Percentiles rank a stretch among this genome's conserved stretches.
phyloP scores from a whole-genome alignment of 768 basidiomycete species.

The Amanita molliuscula region DNA sequence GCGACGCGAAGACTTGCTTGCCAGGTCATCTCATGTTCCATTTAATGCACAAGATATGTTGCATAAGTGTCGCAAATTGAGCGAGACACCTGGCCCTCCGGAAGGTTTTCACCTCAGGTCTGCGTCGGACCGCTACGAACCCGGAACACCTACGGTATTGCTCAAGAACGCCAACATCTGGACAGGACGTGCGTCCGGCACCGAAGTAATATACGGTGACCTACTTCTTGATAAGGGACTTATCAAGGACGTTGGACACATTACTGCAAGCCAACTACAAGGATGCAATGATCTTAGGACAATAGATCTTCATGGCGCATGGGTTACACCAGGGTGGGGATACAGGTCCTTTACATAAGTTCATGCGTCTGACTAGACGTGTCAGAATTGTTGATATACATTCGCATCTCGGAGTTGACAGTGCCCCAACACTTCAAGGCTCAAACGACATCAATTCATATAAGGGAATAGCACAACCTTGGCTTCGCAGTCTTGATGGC shows the following conservation, averaged over 20 bases:
- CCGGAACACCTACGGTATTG: conserved; percentile 51
- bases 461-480: conserved; percentile 33
- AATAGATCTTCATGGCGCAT: conserved; percentile 50
- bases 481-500: conserved; percentile 63
- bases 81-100: conserved; percentile 37
- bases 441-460: conserved; percentile 44
- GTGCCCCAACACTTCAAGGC: conserved; percentile 19
- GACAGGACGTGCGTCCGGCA: conserved; percentile 44
- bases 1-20: conserved; percentile 8
- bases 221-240: conserved; percentile 51
- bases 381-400: conserved; percentile 34
- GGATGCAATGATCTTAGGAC: conserved; percentile 21
- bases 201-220: conserved; percentile 46
- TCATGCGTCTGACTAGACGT: conserved; percentile 6
- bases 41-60: conserved; percentile 31
- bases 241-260: conserved; percentile 38
- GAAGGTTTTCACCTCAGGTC: conserved; percentile 26
- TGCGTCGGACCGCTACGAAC: conserved; percentile 50
- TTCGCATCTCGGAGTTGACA: conserved; percentile 38
- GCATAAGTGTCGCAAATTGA: conserved; percentile 39
- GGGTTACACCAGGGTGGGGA: conserved; percentile 60
- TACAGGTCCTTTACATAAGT: not conserved
- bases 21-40: conserved; percentile 17
- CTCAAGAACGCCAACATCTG: conserved; percentile 66
- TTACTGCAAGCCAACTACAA: conserved; percentile 17